A percentile compares a stretch with the other conserved stretches of the same genome.
These are phyloP conservation scores for Cryptococcus deneoformans DNA, from an alignment of 1,284 basidiomycete genomes.

Conservation along the genomic window DNA sequence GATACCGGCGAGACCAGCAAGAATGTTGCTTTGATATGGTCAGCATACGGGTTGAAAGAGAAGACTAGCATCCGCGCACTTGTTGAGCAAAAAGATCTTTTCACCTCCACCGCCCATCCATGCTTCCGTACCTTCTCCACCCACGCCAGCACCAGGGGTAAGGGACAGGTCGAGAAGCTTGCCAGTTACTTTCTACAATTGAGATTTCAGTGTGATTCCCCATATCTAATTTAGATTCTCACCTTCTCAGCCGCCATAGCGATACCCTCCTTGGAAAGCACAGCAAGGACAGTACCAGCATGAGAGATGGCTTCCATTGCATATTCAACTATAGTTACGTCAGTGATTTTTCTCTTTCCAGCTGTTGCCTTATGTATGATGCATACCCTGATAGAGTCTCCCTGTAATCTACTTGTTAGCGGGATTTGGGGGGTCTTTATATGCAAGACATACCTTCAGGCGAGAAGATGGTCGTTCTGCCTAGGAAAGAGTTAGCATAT, in stretches of 20 bases:
- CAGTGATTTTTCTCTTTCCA: background rate
- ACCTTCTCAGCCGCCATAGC: constrained; percentile 96
- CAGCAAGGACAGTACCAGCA: constrained; percentile 90
- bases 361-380: background rate
- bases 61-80: constrained; percentile 45
- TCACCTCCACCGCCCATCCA: constrained; percentile 82
- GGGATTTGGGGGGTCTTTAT: too few species aligned
- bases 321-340: constrained; percentile 74
- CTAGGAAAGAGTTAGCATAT: constrained; percentile 15
- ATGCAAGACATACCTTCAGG: constrained; percentile 68
- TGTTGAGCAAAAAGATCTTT: constrained; percentile 94
- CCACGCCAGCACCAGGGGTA: constrained; percentile 63
- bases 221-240: background rate
- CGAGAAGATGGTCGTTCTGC: constrained; percentile 88
- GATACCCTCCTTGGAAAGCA: constrained; percentile 92
- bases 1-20: constrained; percentile 91
- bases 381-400: constrained; percentile 82
- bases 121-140: constrained; percentile 62
- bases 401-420: constrained; percentile 54
- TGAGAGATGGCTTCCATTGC: constrained; percentile 99
- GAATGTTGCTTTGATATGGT: constrained; percentile 69
- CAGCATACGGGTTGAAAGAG: background rate
- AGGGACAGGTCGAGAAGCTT: constrained; percentile 89
- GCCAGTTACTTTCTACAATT: constrained; percentile 78
- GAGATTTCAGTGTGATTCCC: constrained; percentile 4